Evolutionary conservation across 2,329 filamentous ascomycete species (phyloP).

Genomic region (Emydomyces testavorans): DNA sequence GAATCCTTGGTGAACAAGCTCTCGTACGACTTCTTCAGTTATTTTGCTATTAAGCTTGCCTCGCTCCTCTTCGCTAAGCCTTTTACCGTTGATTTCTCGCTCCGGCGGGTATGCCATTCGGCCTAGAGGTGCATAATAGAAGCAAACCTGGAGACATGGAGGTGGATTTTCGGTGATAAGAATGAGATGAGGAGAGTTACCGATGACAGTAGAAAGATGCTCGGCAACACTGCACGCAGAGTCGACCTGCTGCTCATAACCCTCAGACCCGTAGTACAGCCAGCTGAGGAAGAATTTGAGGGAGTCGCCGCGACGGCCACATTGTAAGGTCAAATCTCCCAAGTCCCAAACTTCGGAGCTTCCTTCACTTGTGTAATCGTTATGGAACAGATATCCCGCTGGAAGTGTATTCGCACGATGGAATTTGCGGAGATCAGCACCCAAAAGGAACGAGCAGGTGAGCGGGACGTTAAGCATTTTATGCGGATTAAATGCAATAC

Average conservation of each 20-base stretch:
- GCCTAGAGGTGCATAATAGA: slow-evolving; percentile 63
- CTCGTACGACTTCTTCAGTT: slow-evolving; percentile 45
- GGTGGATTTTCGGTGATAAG: slow-evolving; percentile 66
- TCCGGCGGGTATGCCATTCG: slow-evolving; percentile 32
- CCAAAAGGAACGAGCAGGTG: slow-evolving; percentile 82
- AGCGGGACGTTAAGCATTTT: slow-evolving; percentile 92
- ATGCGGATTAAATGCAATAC: slow-evolving; percentile 81
- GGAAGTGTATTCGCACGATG: slow-evolving; percentile 74
- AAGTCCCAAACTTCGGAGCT: slow-evolving; percentile 65
- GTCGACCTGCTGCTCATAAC: slow-evolving; percentile 61
- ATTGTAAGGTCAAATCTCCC: slow-evolving; percentile 86
- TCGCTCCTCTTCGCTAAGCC: slow-evolving; percentile 25
- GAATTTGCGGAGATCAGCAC: slow-evolving; percentile 62
- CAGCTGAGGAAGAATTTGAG: slow-evolving; percentile 81
- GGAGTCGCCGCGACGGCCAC: slow-evolving; percentile 72
- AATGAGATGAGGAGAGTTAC: slow-evolving; percentile 48
- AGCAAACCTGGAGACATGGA: slow-evolving; percentile 87
- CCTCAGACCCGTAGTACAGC: slow-evolving; percentile 72
- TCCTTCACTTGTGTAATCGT: slow-evolving; percentile 22
- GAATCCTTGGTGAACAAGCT: slow-evolving; percentile 49
- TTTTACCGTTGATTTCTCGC: slow-evolving; percentile 19
- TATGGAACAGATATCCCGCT: slow-evolving; percentile 77
- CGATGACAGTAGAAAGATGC: slow-evolving; percentile 53
- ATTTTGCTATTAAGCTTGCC: slow-evolving; percentile 42
- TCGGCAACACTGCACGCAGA: slow-evolving; percentile 60